Conservation (phyloP, 306 rosid genomes). For the Vicia faba region DNA sequence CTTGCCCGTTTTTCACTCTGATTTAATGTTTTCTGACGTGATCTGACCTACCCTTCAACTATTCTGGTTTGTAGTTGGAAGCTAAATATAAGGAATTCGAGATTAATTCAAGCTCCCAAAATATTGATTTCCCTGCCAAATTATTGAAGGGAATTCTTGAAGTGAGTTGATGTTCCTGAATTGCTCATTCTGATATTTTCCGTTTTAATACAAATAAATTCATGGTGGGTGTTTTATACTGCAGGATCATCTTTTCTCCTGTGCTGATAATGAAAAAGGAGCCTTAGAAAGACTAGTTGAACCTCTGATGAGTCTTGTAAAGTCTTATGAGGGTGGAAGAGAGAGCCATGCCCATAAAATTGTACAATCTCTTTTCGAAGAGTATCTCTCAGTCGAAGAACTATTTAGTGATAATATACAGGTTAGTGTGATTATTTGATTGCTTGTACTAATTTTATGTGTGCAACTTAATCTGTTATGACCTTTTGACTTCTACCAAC, state of each 20-base stretch:
- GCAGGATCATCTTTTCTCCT: slow-evolving; percentile 72
- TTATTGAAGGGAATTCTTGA: slow-evolving; percentile 72
- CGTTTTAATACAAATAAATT: slow-evolving; percentile 18
- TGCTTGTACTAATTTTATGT: slow-evolving; percentile 31
- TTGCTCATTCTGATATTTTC: slow-evolving; percentile 29
- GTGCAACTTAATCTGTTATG: slow-evolving; percentile 24
- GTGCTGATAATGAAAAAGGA: slow-evolving; percentile 81
- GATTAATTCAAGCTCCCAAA: slow-evolving; percentile 65
- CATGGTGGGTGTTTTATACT: slow-evolving; percentile 37
- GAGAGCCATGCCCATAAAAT: slow-evolving; percentile 93
- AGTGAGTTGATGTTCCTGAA: slow-evolving; percentile 59
- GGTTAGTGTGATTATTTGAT: slow-evolving; percentile 50
- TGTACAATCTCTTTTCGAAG: slow-evolving; percentile 93
- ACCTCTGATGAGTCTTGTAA: slow-evolving; percentile 83
- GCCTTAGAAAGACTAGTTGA: slow-evolving; percentile 93
- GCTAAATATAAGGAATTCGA: slow-evolving; percentile 81
- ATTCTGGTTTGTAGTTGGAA: slow-evolving; percentile 72
- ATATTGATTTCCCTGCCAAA: slow-evolving; percentile 89
- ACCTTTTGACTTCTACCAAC: slow-evolving; percentile 27
- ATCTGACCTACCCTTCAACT: slow-evolving; percentile 35
- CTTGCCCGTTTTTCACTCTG: slow-evolving; percentile 17
- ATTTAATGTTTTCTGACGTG: slow-evolving; percentile 36
- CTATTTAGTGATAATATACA: slow-evolving; percentile 90
- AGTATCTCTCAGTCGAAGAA: slow-evolving; percentile 85
- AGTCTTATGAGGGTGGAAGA: slow-evolving; percentile 97